Conservation (phyloP, 129 eudicot species). For the Pittosporum tobira region DNA sequence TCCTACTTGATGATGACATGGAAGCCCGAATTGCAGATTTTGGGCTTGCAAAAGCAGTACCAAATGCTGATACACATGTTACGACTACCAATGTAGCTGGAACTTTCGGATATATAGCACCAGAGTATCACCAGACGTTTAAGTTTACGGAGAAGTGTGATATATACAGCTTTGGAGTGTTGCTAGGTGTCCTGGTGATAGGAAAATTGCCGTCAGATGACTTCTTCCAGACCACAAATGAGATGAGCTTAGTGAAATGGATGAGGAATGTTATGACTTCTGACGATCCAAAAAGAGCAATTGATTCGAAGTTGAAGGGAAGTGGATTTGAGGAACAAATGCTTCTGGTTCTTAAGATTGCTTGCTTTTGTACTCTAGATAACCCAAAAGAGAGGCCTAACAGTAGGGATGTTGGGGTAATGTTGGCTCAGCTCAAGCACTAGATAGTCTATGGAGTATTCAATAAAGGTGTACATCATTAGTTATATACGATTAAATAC, state of each 20-base stretch:
- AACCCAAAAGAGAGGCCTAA: conserved; percentile 81
- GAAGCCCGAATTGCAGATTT: conserved; percentile 91
- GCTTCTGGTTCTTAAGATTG: conserved; percentile 86
- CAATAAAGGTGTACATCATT: conserved; percentile 7
- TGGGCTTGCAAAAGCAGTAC: conserved; percentile 83
- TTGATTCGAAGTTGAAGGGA: conserved; percentile 53
- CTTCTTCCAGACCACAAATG: conserved; percentile 53
- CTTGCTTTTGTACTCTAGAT: conserved; percentile 73
- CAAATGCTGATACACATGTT: conserved; percentile 63
- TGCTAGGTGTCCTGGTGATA: conserved; percentile 57
- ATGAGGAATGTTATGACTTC: conserved; percentile 76
- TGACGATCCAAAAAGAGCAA: conserved; percentile 66
- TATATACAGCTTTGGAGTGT: conserved; percentile 74
- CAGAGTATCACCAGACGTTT: conserved; percentile 77
- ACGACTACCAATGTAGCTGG: conserved; percentile 72
- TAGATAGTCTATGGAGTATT: neutral
- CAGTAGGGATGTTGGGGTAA: conserved; percentile 62
- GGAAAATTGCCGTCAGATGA: conserved; percentile 76
- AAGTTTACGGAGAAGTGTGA: conserved; percentile 88
- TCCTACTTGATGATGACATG: conserved; percentile 84
- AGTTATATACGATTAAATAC: neutral
- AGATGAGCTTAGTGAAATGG: conserved; percentile 80
- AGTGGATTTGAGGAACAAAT: conserved; percentile 87
- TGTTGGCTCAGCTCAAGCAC: conserved; percentile 79
- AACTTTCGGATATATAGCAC: conserved; percentile 88